Conservation (phyloP, 306 rosid species). For the Pachyrhizus erosus region DNA sequence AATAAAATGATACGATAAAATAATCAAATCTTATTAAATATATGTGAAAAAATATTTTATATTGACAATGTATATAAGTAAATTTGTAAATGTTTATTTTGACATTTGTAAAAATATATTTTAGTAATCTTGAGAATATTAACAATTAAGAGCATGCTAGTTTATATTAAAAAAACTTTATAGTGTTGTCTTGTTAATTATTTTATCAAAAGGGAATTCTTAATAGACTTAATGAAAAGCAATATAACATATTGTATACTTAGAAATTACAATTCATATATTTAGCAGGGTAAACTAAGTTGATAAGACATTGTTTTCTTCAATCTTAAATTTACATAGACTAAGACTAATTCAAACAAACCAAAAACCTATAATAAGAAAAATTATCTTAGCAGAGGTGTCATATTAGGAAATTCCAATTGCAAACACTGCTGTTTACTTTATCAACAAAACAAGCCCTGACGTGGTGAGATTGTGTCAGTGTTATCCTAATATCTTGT, state of each 20-base stretch:
- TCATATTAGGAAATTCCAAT: neutral
- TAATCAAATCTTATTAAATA: neutral
- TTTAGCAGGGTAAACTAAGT: neutral
- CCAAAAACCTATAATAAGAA: neutral
- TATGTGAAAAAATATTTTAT: too few species aligned
- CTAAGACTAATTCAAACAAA: neutral
- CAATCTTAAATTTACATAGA: neutral
- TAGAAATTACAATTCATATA: neutral
- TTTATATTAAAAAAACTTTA: neutral
- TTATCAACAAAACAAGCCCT: neutral
- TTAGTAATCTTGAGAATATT: neutral
- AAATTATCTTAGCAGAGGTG: neutral
- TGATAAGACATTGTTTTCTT: neutral
- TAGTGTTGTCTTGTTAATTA: neutral
- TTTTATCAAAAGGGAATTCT: neutral
- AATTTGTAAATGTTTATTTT: neutral
- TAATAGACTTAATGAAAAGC: neutral
- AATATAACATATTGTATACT: neutral
- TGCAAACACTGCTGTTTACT: neutral
- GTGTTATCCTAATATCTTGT: conserved; percentile 37
- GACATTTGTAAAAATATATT: neutral
- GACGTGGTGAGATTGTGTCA: conserved; percentile 46
- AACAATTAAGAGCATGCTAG: neutral
- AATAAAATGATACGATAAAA: neutral
- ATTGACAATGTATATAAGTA: too few species aligned